Evolutionary conservation across 768 basidiomycete species (phyloP).

Genomic region (Antrodiella citrinella): DNA sequence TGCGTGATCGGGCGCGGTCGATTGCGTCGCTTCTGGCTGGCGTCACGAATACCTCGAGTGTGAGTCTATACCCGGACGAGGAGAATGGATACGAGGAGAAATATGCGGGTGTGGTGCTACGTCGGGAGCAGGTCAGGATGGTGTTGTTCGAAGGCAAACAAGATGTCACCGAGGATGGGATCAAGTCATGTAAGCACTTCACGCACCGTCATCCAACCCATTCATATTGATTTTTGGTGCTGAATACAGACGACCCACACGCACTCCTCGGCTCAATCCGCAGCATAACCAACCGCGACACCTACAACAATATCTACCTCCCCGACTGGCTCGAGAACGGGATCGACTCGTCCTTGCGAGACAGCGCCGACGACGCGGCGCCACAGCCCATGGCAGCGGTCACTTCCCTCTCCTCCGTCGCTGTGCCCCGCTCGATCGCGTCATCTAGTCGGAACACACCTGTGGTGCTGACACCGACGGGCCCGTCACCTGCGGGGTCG

Average conservation of each 20-base stretch:
- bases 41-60: conserved; percentile 19
- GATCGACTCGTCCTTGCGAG: conserved; percentile 69
- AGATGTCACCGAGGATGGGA: conserved; percentile 28
- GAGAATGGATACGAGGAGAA: conserved; percentile 32
- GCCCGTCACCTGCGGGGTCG: conserved; percentile 36
- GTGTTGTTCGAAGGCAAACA: conserved; percentile 77
- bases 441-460: conserved; percentile 32
- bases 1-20: conserved; percentile 85
- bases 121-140: conserved; percentile 73
- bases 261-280: conserved; percentile 59
- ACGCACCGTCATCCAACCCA: no score
- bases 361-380: conserved; percentile 49
- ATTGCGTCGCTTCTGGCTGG: conserved; percentile 62
- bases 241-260: conserved; percentile 29
- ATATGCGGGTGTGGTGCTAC: conserved; percentile 64
- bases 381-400: conserved; percentile 15
- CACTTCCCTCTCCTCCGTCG: conserved; percentile 28
- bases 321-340: conserved; percentile 89
- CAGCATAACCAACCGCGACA: conserved; percentile 47
- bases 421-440: conserved; percentile 23
- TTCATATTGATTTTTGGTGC: no score
- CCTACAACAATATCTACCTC: conserved; percentile 43
- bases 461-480: conserved; percentile 49
- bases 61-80: conserved; percentile 12
- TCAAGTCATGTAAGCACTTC: background rate